Percentiles rank a stretch among this genome's conserved stretches.
Evolutionary conservation across 495 filamentous ascomycete genomes (phyloP).

Genomic region (Daldinia decipiens): DNA sequence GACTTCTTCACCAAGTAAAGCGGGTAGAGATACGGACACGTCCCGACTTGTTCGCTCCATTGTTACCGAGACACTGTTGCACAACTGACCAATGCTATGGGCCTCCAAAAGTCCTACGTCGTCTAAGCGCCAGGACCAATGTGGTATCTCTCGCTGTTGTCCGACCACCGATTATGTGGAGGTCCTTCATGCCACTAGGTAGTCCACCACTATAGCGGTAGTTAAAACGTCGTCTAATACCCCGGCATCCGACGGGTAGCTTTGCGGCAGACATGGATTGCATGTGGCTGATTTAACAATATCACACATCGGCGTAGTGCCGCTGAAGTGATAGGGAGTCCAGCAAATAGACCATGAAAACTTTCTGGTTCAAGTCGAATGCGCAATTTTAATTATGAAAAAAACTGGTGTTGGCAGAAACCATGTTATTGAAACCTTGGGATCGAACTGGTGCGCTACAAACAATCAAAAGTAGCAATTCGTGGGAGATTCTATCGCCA

Average conservation of each 20-base stretch:
- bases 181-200: slow-evolving; percentile 5
- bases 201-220: slow-evolving; percentile 16
- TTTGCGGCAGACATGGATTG: slow-evolving; percentile 8
- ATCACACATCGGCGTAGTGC: background rate
- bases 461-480: background rate
- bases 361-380: background rate
- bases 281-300: background rate
- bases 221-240: background rate
- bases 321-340: background rate
- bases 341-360: background rate
- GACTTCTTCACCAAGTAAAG: slow-evolving; percentile 1
- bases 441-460: background rate
- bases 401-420: background rate
- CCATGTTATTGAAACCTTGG: background rate
- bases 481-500: background rate
- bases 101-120: background rate
- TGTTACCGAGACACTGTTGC: slow-evolving; percentile 14
- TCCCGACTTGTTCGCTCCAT: slow-evolving; percentile 31
- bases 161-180: slow-evolving; percentile 16
- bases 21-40: slow-evolving; percentile 17
- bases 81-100: background rate
- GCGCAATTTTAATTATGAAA: background rate
- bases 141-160: slow-evolving; percentile 5
- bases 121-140: background rate
- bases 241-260: slow-evolving; percentile 10